phyloP scores from a whole-genome alignment of 1,139 yeast species.

The Zygotorulaspora mrakii region DNA sequence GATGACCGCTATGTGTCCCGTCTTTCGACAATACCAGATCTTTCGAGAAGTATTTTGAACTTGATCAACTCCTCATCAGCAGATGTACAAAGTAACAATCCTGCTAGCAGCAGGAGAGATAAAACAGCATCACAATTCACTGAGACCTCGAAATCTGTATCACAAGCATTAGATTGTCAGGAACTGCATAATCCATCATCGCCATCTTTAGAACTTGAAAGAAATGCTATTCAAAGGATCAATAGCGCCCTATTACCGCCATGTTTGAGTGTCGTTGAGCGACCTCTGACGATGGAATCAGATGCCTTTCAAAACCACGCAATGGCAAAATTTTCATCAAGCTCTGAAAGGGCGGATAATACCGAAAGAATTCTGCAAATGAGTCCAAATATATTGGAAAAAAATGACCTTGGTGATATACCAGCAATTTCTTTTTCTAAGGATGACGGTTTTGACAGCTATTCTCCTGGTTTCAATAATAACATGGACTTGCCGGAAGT shows the following conservation, averaged over 20 bases:
- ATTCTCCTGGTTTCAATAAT: slow-evolving; percentile 6
- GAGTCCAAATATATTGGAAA: slow-evolving; percentile 13
- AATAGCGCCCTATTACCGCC: slow-evolving; percentile 35
- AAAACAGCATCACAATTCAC: slow-evolving; percentile 13
- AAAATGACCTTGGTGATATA: slow-evolving; percentile 22
- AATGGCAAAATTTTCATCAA: slow-evolving; percentile 12
- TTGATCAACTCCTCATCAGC: slow-evolving; percentile 13
- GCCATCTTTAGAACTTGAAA: slow-evolving; percentile 26
- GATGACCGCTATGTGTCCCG: slow-evolving; percentile 28
- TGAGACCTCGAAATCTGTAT: slow-evolving; percentile 11
- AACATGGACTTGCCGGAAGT: slow-evolving; percentile 19
- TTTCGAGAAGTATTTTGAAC: slow-evolving; percentile 25
- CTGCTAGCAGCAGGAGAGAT: slow-evolving; percentile 7
- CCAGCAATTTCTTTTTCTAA: slow-evolving; percentile 19
- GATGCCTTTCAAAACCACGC: neutral
- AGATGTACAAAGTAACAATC: slow-evolving; percentile 4
- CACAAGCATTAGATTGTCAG: neutral
- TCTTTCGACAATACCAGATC: slow-evolving; percentile 31
- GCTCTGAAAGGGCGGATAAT: slow-evolving; percentile 7
- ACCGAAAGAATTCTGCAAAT: slow-evolving; percentile 5
- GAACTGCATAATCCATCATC: slow-evolving; percentile 4
- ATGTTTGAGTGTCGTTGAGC: slow-evolving; percentile 22
- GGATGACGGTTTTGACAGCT: slow-evolving; percentile 7
- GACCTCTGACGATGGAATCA: slow-evolving; percentile 1
- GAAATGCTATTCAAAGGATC: slow-evolving; percentile 31